Percentiles rank a stretch among this genome's conserved stretches.
phyloP scores from a whole-genome alignment of 108 stramenopile species.

The Fragilaria radians region DNA sequence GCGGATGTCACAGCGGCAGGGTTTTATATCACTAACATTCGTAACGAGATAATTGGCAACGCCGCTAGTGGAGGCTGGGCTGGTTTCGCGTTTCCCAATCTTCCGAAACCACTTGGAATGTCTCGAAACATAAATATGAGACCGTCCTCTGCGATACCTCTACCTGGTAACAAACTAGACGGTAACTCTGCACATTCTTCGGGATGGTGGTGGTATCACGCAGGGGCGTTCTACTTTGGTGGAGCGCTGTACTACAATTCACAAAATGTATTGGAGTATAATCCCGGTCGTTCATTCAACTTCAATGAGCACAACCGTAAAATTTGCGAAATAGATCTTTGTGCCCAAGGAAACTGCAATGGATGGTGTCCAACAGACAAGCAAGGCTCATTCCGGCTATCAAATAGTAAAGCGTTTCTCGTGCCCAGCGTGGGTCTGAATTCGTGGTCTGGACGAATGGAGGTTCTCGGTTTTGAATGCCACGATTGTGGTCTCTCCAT shows the following conservation, averaged over 20 bases:
- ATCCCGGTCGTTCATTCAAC: constrained; percentile 18
- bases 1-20: constrained; percentile 37
- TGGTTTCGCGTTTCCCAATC: constrained; percentile 32
- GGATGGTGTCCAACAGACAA: neutral
- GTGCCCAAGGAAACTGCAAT: constrained; percentile 7
- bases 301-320: neutral
- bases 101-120: constrained; percentile 13
- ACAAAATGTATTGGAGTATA: constrained; percentile 16
- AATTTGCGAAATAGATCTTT: constrained; percentile 12
- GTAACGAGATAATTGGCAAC: constrained; percentile 38
- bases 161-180: constrained; percentile 14
- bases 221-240: constrained; percentile 37
- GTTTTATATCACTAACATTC: constrained; percentile 38
- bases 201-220: constrained; percentile 33
- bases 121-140: constrained; percentile 11
- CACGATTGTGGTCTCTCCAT: constrained; percentile 25
- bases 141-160: constrained; percentile 4
- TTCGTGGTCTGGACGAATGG: constrained; percentile 30
- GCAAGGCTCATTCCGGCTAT: constrained; percentile 5
- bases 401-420: constrained; percentile 24
- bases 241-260: constrained; percentile 36
- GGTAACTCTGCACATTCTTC: constrained; percentile 37
- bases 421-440: constrained; percentile 13
- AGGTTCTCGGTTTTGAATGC: constrained; percentile 24
- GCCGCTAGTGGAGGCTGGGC: constrained; percentile 40